phyloP scores from a whole-genome alignment of 2,329 filamentous ascomycete genomes.

The Fusarium nisikadoi region DNA sequence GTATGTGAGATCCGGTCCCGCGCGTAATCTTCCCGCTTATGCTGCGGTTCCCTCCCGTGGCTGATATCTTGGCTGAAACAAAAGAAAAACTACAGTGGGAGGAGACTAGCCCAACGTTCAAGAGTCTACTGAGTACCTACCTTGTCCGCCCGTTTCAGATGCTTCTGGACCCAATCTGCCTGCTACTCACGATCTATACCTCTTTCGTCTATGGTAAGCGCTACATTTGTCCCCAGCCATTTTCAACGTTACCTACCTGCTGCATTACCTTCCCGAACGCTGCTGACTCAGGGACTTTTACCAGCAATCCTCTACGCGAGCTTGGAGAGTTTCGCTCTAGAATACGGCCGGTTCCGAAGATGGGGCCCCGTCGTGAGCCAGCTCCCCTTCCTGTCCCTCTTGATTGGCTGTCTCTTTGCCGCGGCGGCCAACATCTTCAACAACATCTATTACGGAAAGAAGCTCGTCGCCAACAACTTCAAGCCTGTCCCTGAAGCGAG shows the following conservation, averaged over 20 bases:
- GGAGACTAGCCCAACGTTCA: neutral
- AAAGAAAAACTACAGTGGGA: neutral
- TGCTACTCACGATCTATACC: neutral
- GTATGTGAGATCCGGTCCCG: neutral
- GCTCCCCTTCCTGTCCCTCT: neutral
- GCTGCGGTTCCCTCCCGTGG: neutral
- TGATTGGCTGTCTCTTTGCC: neutral
- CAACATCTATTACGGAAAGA: neutral
- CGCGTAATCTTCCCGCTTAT: neutral
- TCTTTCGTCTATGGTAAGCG: neutral
- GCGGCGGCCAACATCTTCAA: neutral
- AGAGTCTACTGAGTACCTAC: neutral
- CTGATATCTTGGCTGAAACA: constrained; percentile 1
- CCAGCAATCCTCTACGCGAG: neutral
- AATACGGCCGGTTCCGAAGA: neutral
- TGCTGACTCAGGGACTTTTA: neutral
- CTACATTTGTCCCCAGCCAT: neutral
- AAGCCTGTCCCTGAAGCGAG: constrained; percentile 1
- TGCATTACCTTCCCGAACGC: neutral
- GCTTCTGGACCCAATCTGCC: neutral
- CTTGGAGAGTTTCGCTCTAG: neutral
- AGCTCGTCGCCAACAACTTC: neutral
- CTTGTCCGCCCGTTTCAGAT: neutral
- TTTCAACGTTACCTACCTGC: neutral
- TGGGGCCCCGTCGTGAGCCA: neutral